Percentiles rank a stretch among this genome's conserved stretches.
These are phyloP conservation scores for Cyathus striatus DNA, from an alignment of 768 basidiomycete genomes.

Conservation along the genomic window DNA sequence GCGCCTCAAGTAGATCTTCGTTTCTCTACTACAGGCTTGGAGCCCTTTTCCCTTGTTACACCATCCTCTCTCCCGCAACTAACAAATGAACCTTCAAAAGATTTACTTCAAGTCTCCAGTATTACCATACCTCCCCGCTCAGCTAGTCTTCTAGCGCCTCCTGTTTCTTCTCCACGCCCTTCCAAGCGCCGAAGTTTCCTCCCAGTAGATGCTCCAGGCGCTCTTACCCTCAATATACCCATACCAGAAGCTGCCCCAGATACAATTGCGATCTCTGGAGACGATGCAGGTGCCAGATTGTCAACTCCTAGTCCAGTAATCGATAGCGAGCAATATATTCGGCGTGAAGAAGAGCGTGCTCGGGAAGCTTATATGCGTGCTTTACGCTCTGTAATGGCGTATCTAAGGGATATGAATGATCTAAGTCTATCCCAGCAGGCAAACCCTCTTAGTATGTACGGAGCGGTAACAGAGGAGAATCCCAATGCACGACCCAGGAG, in stretches of 20 bases:
- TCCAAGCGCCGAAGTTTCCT: constrained; percentile 86
- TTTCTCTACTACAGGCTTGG: constrained; percentile 67
- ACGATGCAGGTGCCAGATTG: constrained; percentile 25
- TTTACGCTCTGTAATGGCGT: constrained; percentile 90
- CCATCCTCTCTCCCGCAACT: constrained; percentile 19
- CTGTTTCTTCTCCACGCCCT: constrained; percentile 41
- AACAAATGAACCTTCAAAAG: constrained; percentile 18
- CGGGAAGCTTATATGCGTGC: constrained; percentile 75
- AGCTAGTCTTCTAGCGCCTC: constrained; percentile 35
- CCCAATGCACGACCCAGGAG: constrained; percentile 48
- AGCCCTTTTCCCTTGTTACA: constrained; percentile 35
- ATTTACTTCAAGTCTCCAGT: constrained; percentile 16
- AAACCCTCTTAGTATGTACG: constrained; percentile 55
- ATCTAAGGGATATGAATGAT: constrained; percentile 94
- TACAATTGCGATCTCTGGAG: constrained; percentile 38
- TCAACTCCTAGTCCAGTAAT: constrained; percentile 40
- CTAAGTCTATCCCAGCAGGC: constrained; percentile 67
- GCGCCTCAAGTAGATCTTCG: constrained; percentile 65
- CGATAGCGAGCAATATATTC: constrained; percentile 45
- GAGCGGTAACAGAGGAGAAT: constrained; percentile 40
- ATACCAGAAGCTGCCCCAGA: constrained; percentile 57
- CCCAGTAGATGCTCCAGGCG: constrained; percentile 65
- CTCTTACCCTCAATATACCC: constrained; percentile 49
- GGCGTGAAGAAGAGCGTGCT: constrained; percentile 66
- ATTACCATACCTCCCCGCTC: constrained; percentile 14